Evolutionary conservation across 1,284 basidiomycete species (phyloP), one percentile per base, ranked within the genome.

Genomic region (Boletus albobrunnescens): DNA sequence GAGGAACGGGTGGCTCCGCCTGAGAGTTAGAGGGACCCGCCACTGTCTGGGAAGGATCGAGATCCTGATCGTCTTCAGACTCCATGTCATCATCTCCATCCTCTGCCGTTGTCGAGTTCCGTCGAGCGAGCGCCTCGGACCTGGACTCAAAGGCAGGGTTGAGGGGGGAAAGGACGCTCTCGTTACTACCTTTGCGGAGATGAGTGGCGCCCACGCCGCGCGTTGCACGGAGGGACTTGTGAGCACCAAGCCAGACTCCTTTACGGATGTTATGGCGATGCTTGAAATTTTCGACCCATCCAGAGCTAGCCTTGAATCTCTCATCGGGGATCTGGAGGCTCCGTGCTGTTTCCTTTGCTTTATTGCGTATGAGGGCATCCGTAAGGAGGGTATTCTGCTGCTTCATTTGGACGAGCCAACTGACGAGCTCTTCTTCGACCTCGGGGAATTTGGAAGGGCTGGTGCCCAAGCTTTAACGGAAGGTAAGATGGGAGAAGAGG

Each of bases 231-330:
- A 67, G 58, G 50, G 62, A 49, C 50, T 65, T 56, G 57, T 63
- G 59, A 50, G 63, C 47, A 58, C 77, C 77, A 20, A 70, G 64
- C 76, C 78, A 87, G 17, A 78, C 72, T 0, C 84, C 85, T 23
- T 79, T 79, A 27, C 78, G 75, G 50, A 92, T 87, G 44, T 78
- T 78, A 58, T 85, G 78, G 32, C 91, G 82, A 56, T 82, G 77
- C 68, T 93, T 93, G 75, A 93, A 94, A 65, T 91, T 91, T 60
- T 94, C 91, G 47, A 94, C 77, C 91, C 91, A 94, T 4, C 91
- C 90, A 16, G 85, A 82, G 55, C 85, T 90, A 20, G 89, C 91
- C 69, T 93, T 94, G 79, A 94, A 94, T 63, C 81, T 79, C 51
- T 87, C 84, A 41, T 82, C 75, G 36, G 76, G 60, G 54, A 80